These are phyloP conservation scores for Talaromyces liani DNA, from an alignment of 495 filamentous ascomycete genomes.

Conservation along the genomic window DNA sequence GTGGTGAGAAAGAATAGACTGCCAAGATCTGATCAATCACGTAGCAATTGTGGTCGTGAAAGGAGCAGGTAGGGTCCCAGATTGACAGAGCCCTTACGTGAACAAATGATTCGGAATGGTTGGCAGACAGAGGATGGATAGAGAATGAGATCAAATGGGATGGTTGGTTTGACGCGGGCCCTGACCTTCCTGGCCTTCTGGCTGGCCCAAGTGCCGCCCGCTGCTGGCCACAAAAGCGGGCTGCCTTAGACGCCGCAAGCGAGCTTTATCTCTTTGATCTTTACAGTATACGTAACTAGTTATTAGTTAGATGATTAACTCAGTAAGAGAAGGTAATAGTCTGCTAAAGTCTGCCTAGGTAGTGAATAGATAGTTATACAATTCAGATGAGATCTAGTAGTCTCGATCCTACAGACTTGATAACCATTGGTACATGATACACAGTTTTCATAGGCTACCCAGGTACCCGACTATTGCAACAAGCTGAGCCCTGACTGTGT, in stretches of 20 bases:
- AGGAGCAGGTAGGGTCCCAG: slow-evolving; percentile 3
- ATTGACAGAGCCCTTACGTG: slow-evolving; percentile 23
- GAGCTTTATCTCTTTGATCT: not conserved
- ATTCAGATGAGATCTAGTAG: not conserved
- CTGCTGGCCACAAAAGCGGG: slow-evolving; percentile 27
- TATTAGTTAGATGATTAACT: not conserved
- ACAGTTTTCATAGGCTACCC: not conserved
- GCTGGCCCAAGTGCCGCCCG: slow-evolving; percentile 34
- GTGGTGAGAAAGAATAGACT: not conserved
- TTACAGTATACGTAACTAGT: not conserved
- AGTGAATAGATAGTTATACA: not conserved
- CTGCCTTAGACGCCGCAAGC: slow-evolving; percentile 32
- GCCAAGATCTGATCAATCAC: not conserved
- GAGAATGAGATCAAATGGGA: slow-evolving; percentile 1
- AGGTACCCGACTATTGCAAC: not conserved
- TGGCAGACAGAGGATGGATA: not conserved
- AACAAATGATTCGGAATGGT: slow-evolving; percentile 17
- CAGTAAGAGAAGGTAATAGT: not conserved
- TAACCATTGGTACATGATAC: not conserved
- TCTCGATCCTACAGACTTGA: not conserved
- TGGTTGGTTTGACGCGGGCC: slow-evolving; percentile 19
- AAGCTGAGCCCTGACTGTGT: not conserved
- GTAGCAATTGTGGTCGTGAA: not conserved
- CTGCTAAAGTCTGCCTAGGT: not conserved
- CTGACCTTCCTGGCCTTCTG: slow-evolving; percentile 24